phyloP scores from a whole-genome alignment of 257 asterid species.

The Petunia axillaris region DNA sequence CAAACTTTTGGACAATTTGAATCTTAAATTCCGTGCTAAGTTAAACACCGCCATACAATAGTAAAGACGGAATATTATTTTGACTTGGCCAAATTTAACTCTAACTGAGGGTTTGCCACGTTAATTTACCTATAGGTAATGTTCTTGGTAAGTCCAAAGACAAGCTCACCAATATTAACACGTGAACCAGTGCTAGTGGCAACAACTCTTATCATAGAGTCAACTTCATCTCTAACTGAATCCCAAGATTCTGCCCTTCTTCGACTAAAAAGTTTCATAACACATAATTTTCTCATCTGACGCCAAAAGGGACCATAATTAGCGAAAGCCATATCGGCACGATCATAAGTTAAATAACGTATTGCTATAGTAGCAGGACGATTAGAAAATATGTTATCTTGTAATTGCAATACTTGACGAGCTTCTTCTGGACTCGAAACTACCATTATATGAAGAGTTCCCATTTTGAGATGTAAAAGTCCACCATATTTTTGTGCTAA shows the following conservation, averaged over 20 bases:
- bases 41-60: too few relatives aligned
- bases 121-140: constrained; percentile 37
- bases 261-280: constrained; percentile 69
- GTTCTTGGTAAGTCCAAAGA: constrained; percentile 60
- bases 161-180: constrained; percentile 64
- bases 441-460: constrained; percentile 39
- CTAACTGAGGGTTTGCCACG: too few relatives aligned
- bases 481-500: constrained; percentile 65
- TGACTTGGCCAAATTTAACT: too few relatives aligned
- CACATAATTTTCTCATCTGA: constrained; percentile 75
- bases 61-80: too few relatives aligned
- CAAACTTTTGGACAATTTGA: neutral
- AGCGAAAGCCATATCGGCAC: constrained; percentile 81
- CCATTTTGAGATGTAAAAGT: constrained; percentile 27
- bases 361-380: constrained; percentile 66
- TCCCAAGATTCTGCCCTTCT: constrained; percentile 79
- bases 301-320: constrained; percentile 85
- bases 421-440: constrained; percentile 63
- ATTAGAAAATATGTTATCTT: constrained; percentile 66
- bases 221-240: constrained; percentile 71
- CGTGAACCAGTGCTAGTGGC: constrained; percentile 34
- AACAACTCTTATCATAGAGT: constrained; percentile 45
- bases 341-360: constrained; percentile 55
- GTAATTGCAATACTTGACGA: constrained; percentile 59
- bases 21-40: too few relatives aligned